Evolutionary conservation across 179 eudicot genomes (phyloP).

Genomic region (Amaranthus tricolor): DNA sequence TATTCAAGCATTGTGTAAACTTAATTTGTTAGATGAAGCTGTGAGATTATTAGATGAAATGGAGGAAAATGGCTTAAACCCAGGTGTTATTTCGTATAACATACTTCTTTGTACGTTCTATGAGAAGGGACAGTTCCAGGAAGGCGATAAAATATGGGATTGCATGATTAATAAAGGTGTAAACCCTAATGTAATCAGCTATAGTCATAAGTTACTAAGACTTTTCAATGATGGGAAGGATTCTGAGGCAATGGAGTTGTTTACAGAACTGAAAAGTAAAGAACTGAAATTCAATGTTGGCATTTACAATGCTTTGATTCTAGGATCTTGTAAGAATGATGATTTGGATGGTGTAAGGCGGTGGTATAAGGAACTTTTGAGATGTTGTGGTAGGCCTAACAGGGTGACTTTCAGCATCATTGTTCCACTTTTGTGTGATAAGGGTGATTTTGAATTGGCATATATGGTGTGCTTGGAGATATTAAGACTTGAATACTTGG

Average conservation of each 20-base stretch:
- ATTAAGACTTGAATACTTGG: constrained; percentile 12
- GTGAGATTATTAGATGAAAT: constrained; percentile 37
- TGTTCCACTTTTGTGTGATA: constrained; percentile 28
- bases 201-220: constrained; percentile 33
- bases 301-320: constrained; percentile 38
- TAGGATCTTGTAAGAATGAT: constrained; percentile 29
- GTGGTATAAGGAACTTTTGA: constrained; percentile 33
- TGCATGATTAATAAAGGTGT: constrained; percentile 36
- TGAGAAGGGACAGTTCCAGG: constrained; percentile 17
- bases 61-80: constrained; percentile 36
- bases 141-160: constrained; percentile 40
- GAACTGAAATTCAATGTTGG: constrained; percentile 28
- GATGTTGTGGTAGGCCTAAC: constrained; percentile 25
- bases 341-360: constrained; percentile 35
- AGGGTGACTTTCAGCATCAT: constrained; percentile 23
- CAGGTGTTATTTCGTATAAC: constrained; percentile 29
- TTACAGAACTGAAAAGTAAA: constrained; percentile 28
- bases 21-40: constrained; percentile 43
- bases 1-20: constrained; percentile 39
- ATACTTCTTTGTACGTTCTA: constrained; percentile 37
- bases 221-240: constrained; percentile 33
- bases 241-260: constrained; percentile 32
- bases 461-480: constrained; percentile 37
- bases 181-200: constrained; percentile 34
- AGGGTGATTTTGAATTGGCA: constrained; percentile 45